These are phyloP conservation scores for Hypoxylon trugodes DNA, from an alignment of 495 filamentous ascomycete genomes.

Conservation along the genomic window DNA sequence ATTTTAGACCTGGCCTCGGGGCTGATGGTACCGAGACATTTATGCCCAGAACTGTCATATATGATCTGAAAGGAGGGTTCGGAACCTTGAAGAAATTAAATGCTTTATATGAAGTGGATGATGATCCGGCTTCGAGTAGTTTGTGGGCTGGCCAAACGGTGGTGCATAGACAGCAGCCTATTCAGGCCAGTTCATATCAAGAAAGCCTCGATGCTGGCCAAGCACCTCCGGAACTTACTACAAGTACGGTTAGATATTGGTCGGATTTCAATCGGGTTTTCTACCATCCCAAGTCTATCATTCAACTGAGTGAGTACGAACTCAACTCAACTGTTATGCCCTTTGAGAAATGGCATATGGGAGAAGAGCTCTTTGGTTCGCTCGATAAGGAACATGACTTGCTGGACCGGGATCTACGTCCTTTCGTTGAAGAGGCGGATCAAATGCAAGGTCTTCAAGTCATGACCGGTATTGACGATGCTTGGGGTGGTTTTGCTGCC, in stretches of 20 bases:
- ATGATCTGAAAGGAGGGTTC: conserved; percentile 93
- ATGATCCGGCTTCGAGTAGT: conserved; percentile 56
- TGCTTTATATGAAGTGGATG: conserved; percentile 81
- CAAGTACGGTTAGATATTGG: conserved; percentile 86
- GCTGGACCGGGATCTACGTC: conserved; percentile 85
- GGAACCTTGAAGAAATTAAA: conserved; percentile 87
- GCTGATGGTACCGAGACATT: conserved; percentile 88
- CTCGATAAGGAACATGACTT: conserved; percentile 88
- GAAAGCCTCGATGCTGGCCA: conserved; percentile 75
- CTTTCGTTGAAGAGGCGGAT: conserved; percentile 92
- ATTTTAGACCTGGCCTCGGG: conserved; percentile 88
- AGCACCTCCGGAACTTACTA: conserved; percentile 67
- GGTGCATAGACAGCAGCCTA: conserved; percentile 69
- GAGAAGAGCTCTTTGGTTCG: conserved; percentile 81
- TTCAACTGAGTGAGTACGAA: conserved; percentile 90
- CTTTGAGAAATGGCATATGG: conserved; percentile 81
- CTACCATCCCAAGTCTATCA: conserved; percentile 88
- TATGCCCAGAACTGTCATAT: conserved; percentile 89
- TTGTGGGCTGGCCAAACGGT: conserved; percentile 77
- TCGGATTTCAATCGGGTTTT: conserved; percentile 92
- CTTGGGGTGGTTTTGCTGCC: conserved; percentile 89
- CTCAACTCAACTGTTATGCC: conserved; percentile 78
- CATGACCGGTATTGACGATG: conserved; percentile 81
- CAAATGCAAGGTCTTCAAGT: conserved; percentile 88
- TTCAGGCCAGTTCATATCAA: conserved; percentile 78